These are phyloP conservation scores for Starmerella floris DNA, from an alignment of 805 yeast species.

Conservation along the genomic window DNA sequence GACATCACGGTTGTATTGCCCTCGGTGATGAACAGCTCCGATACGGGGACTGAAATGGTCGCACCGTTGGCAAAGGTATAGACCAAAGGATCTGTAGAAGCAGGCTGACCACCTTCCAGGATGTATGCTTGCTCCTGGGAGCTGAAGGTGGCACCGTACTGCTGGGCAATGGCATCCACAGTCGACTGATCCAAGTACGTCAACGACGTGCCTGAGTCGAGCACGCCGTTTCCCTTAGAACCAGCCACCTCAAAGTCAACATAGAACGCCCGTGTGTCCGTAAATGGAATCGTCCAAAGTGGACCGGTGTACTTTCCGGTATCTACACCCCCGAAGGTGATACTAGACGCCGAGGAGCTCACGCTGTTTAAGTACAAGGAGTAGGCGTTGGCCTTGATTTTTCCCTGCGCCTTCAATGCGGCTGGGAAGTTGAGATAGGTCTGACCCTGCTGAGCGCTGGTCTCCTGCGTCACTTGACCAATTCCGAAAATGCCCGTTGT, in stretches of 20 bases:
- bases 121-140: background rate
- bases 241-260: slow-evolving; percentile 15
- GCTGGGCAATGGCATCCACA: slow-evolving; percentile 8
- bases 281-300: slow-evolving; percentile 20
- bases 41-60: slow-evolving; percentile 19
- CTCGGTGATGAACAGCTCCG: slow-evolving; percentile 19
- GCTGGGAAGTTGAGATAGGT: slow-evolving; percentile 27
- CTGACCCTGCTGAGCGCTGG: background rate
- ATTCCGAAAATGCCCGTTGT: slow-evolving; percentile 7
- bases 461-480: background rate
- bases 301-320: slow-evolving; percentile 44
- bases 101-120: background rate
- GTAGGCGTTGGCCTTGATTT: slow-evolving; percentile 32
- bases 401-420: slow-evolving; percentile 29
- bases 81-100: background rate
- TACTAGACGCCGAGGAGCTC: background rate
- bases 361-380: slow-evolving; percentile 33
- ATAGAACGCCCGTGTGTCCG: slow-evolving; percentile 5
- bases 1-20: background rate
- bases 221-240: slow-evolving; percentile 11
- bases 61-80: slow-evolving; percentile 12
- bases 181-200: slow-evolving; percentile 32
- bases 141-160: slow-evolving; percentile 12
- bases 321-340: slow-evolving; percentile 55
- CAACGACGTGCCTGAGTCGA: slow-evolving; percentile 45